Conservation (phyloP, 164 flowering plant species). For the Berberis thunbergii region DNA sequence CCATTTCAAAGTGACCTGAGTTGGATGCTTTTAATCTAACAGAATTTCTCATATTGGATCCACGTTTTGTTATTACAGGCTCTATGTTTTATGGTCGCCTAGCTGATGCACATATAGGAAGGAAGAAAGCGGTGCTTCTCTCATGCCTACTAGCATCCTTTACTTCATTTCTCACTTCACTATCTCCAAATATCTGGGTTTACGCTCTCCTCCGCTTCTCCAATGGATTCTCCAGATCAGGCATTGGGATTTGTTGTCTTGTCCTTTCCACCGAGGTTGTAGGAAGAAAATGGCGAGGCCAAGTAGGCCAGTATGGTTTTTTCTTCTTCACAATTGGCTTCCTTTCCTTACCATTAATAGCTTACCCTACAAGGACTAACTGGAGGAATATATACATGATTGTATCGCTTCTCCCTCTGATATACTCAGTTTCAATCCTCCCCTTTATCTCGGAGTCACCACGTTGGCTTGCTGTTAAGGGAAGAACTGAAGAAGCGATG, state of each 20-base stretch:
- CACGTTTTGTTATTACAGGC: slow-evolving; percentile 21
- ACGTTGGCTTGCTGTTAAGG: slow-evolving; percentile 46
- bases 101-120: slow-evolving; percentile 45
- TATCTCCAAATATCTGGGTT: slow-evolving; percentile 47
- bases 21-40: too few relatives aligned
- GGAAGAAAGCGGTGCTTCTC: slow-evolving; percentile 41
- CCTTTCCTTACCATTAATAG: slow-evolving; percentile 51
- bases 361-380: slow-evolving; percentile 30
- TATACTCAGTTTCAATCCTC: slow-evolving; percentile 31
- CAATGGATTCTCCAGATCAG: slow-evolving; percentile 49
- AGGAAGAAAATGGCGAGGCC: slow-evolving; percentile 59
- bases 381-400: slow-evolving; percentile 47
- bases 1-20: too few relatives aligned
- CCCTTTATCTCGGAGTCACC: slow-evolving; percentile 59
- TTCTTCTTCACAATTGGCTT: slow-evolving; percentile 61
- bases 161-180: slow-evolving; percentile 41
- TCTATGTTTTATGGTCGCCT: slow-evolving; percentile 39
- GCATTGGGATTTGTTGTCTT: slow-evolving; percentile 51
- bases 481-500: slow-evolving; percentile 40
- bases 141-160: slow-evolving; percentile 43
- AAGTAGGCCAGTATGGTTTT: slow-evolving; percentile 61
- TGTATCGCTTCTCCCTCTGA: slow-evolving; percentile 35
- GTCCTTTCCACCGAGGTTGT: slow-evolving; percentile 60
- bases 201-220: slow-evolving; percentile 48
- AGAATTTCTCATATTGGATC: too few relatives aligned